Conservation (phyloP, 176 grass and related monocot genomes). For the Lolium rigidum region DNA sequence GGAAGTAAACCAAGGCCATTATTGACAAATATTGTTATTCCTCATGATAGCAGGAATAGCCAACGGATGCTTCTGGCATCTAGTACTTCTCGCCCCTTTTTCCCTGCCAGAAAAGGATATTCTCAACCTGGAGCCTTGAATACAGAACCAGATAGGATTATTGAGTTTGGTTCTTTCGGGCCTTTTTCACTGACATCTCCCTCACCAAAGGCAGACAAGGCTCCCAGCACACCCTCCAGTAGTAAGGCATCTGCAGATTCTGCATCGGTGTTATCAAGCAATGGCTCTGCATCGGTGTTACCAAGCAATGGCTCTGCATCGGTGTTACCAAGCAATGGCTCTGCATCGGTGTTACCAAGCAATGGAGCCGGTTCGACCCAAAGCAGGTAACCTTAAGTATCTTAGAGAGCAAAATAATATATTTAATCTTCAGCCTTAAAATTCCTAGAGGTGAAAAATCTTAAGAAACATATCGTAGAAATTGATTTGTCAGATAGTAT, state of each 20-base stretch:
- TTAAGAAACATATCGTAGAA: neutral
- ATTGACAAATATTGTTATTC: neutral
- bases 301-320: constrained; percentile 24
- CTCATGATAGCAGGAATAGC: neutral
- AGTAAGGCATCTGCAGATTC: constrained; percentile 13
- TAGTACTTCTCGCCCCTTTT: neutral
- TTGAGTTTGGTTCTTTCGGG: constrained; percentile 68
- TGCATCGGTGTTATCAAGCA: constrained; percentile 26
- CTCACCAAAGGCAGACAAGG: constrained; percentile 40
- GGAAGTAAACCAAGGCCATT: neutral
- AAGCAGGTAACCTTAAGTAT: constrained; percentile 51
- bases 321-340: constrained; percentile 19
- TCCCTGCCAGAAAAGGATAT: constrained; percentile 23
- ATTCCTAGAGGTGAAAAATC: neutral
- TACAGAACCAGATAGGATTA: constrained; percentile 18
- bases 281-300: constrained; percentile 15
- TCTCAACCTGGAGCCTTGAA: constrained; percentile 8
- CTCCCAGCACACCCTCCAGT: neutral
- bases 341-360: constrained; percentile 28
- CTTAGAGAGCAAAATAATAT: neutral
- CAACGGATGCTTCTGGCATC: constrained; percentile 4
- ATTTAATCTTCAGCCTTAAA: neutral
- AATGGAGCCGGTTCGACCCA: neutral
- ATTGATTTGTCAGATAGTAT: neutral
- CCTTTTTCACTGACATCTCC: constrained; percentile 51